These are phyloP conservation scores for Cryptosporidium ryanae DNA, from an alignment of 169 alveolate species.

Conservation along the genomic window DNA sequence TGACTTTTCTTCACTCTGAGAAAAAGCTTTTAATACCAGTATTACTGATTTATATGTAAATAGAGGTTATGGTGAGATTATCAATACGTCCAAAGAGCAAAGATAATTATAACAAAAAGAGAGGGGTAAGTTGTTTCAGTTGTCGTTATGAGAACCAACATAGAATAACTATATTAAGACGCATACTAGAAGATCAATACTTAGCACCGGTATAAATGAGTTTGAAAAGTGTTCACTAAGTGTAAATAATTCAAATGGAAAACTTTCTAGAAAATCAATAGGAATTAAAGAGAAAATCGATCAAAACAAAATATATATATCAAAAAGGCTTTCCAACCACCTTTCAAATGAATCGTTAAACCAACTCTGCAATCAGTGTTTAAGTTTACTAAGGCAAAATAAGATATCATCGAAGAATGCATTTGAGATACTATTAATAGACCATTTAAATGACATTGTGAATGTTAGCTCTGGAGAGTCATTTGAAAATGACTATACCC, in stretches of 20 bases:
- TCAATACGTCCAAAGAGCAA: constrained; percentile 19
- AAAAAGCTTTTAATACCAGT: background rate
- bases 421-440: constrained; percentile 85
- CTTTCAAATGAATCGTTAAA: constrained; percentile 13
- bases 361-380: constrained; percentile 55
- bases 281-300: constrained; percentile 31
- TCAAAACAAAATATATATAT: constrained; percentile 1
- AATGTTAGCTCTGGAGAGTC: constrained; percentile 12
- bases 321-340: constrained; percentile 10
- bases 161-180: background rate
- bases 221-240: constrained; percentile 4
- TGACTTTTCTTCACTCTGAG: too few relatives aligned
- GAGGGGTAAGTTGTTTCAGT: constrained; percentile 24
- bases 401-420: constrained; percentile 86
- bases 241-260: background rate
- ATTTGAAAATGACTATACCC: background rate
- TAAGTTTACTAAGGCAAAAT: constrained; percentile 75
- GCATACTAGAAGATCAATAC: background rate
- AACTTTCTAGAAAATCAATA: constrained; percentile 35
- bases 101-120: background rate
- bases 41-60: background rate
- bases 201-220: constrained; percentile 2
- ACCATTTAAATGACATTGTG: constrained; percentile 86
- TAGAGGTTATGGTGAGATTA: constrained; percentile 26
- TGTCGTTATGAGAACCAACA: background rate